These are phyloP conservation scores for Pelomyxa schiedti DNA, from an alignment of 78 protist species.

Conservation along the genomic window DNA sequence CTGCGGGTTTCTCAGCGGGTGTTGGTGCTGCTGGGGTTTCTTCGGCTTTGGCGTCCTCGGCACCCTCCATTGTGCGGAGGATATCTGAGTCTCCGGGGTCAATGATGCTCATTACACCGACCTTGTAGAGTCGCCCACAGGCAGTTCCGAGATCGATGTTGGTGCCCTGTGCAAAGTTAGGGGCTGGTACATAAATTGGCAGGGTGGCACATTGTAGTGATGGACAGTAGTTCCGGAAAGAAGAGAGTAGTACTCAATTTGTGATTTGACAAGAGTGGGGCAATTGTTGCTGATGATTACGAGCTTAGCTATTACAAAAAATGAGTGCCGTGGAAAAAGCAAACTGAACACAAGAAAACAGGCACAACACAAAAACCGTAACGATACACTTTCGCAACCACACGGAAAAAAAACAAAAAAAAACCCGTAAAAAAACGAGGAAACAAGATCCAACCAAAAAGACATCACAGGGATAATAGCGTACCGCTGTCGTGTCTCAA, in stretches of 20 bases:
- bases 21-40: too few species aligned
- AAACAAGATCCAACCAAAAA: background rate
- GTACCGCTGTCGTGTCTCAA: slow-evolving; percentile 78
- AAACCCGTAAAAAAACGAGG: background rate
- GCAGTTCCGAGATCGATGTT: slow-evolving; percentile 98
- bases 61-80: slow-evolving; percentile 46
- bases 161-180: slow-evolving; percentile 18
- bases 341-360: background rate
- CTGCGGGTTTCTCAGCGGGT: too few species aligned
- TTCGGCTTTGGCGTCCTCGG: too few species aligned
- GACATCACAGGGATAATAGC: too few species aligned
- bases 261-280: slow-evolving; percentile 95
- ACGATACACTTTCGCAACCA: too few species aligned
- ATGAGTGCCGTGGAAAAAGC: background rate
- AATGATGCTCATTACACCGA: slow-evolving; percentile 73
- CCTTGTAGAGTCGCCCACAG: slow-evolving; percentile 95
- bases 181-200: background rate
- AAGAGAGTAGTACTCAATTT: slow-evolving; percentile 99
- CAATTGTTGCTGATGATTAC: slow-evolving; percentile 92
- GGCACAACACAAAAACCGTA: background rate
- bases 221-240: slow-evolving; percentile 89
- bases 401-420: background rate
- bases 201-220: slow-evolving; percentile 85
- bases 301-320: slow-evolving; percentile 74
- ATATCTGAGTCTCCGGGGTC: slow-evolving; percentile 98